Evolutionary conservation across 352 stramenopile genomes (phyloP), one percentile per base, ranked within the genome.

Genomic region (Phytophthora constricta): DNA sequence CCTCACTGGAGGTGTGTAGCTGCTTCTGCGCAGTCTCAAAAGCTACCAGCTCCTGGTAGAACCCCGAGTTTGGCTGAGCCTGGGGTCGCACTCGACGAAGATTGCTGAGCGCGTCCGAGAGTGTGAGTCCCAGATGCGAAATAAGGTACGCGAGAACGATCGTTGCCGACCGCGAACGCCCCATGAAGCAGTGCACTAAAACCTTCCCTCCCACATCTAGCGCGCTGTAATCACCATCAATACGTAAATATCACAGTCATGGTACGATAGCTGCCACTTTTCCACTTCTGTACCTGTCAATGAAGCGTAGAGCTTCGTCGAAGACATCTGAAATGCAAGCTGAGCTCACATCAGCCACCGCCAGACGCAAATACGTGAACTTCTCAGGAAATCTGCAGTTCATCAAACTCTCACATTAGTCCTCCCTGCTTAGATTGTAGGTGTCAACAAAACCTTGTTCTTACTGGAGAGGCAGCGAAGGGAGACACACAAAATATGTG

Each of bases 121-220:
- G 68, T 0, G 68, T 52, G 68, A 91, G 66, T 0, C 22, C 17
- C 2, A 74, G 56, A 22, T 69, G 68, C 7, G 67, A 56, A 16
- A 95, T 82, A 11, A 95, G 61, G 49, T 84, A 92, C 16, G 79
- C 87, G 20, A 93, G 61, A 5, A 95, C 56, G 41, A 95, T 76
- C 0, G 85, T 83, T 20, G 78, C 81, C 3, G 85, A 93, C 5
- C 87, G 79, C n/a, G 81, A 91, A 3, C 76, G 70, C 1, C 87
- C 87, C 47, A 89, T 75, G 25, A 83, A 91, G 57, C 87, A 95
- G 53, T 95, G 87, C 45, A 95, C 84, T 25, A 94, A 80, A 17
- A 92, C 84, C 8, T 76, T 72, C n/a, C 81, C 79, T 31, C 77
- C 75, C 0, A 41, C 39, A 9, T 41, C 59, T 3, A 92, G 50